Base-by-base conservation (phyloP, 2,329 filamentous ascomycete species). In the Trichoderma koningiopsis region DNA sequence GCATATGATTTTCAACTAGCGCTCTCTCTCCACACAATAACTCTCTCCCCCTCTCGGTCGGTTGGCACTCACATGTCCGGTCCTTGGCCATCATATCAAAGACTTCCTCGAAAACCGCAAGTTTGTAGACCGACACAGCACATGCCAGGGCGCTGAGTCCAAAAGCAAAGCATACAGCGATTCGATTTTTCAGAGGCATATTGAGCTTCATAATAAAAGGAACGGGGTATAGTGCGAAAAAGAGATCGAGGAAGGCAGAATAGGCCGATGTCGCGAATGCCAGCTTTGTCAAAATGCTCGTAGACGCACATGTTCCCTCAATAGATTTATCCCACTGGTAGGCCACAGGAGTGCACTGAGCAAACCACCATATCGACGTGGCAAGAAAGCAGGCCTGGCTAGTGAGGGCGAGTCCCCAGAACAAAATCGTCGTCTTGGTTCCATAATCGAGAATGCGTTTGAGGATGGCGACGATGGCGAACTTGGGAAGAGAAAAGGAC, bases 391-490 rank as follows among this genome's bases (percentile, higher is more conserved):
- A 74, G 13, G 71, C 72, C 31, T 75, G 74, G 1, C 73, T 75
- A 7, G 70, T 71, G 0, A 75, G 19, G 1, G 73, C 74, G 5
- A 76, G 70, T 8, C 59, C 57, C 73, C 73, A 75, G 55, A 76
- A 76, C 4, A 74, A 49, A 22, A 75, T 70, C 0, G 72, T 71
- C 7, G 74, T 76, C 31, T 74, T 73, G 24, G 60, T 27, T 16
- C 74, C 74, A 68, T 76, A 75, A 55, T 74, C 71, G 60, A 76
- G 73, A 24, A 75, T 76, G 5, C 74, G 71, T 35, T 76, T 76
- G 31, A 76, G 70, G 40, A 73, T 75, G 11, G 74, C 74, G 37
- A 76, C 72, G 31, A 76, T 73, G 60, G 74, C 74, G 57, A 76
- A 76, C 7, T 76, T 76, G 10, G 74, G 74, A 1, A 76, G 68